phyloP scores from a whole-genome alignment of 805 yeast genomes.

The Saccharomyces mikatae region DNA sequence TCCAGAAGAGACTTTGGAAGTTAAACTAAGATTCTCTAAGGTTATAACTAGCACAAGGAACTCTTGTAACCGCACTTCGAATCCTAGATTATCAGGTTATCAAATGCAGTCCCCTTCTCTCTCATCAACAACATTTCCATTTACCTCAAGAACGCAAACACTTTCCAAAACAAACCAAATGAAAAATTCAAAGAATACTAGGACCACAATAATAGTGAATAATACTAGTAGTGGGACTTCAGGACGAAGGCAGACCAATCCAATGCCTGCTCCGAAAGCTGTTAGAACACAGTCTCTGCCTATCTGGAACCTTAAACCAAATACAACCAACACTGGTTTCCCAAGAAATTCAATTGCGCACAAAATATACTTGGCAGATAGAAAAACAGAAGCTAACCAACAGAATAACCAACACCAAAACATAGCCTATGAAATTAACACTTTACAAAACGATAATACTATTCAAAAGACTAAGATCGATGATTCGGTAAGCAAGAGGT shows the following conservation, averaged over 20 bases:
- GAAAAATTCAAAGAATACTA: slow-evolving; percentile 1
- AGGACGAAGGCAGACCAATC: slow-evolving; percentile 31
- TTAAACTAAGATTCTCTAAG: slow-evolving; percentile 27
- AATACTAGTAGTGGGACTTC: neutral
- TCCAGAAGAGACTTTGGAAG: slow-evolving; percentile 25
- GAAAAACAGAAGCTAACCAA: slow-evolving; percentile 19
- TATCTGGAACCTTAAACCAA: slow-evolving; percentile 25
- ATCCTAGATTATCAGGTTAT: slow-evolving; percentile 1
- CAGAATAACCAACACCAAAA: slow-evolving; percentile 5
- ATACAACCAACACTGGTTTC: slow-evolving; percentile 11
- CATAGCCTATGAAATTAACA: slow-evolving; percentile 16
- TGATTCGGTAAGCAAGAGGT: slow-evolving; percentile 28
- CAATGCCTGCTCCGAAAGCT: slow-evolving; percentile 41
- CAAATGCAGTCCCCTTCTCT: neutral
- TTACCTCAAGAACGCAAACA: neutral
- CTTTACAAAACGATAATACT: slow-evolving; percentile 23
- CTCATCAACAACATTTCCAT: neutral
- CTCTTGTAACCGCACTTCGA: neutral
- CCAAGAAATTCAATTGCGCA: slow-evolving; percentile 29
- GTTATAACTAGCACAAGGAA: slow-evolving; percentile 10
- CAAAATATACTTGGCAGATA: slow-evolving; percentile 28
- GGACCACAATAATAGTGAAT: neutral
- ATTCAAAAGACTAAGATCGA: slow-evolving; percentile 20
- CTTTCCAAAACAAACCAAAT: slow-evolving; percentile 1
- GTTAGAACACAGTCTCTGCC: slow-evolving; percentile 40